Evolutionary conservation across 148 eudicot genomes (phyloP).

Genomic region (Vaccinium macrocarpon): DNA sequence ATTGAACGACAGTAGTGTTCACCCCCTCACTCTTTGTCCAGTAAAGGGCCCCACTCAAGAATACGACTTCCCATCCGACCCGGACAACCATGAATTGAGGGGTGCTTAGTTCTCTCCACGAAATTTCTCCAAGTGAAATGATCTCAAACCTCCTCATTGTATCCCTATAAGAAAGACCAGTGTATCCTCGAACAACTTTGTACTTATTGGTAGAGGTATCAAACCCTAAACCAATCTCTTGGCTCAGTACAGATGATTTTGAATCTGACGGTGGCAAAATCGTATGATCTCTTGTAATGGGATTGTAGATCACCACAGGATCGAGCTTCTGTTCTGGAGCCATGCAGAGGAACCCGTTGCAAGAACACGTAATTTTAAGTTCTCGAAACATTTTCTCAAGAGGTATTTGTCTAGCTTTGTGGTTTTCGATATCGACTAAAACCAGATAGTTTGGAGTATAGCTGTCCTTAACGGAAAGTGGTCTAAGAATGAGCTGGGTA

Average conservation of each 20-base stretch:
- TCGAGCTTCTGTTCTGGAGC: background rate
- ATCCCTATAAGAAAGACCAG: too few relatives aligned
- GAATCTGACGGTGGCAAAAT: background rate
- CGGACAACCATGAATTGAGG: background rate
- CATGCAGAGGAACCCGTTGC: slow-evolving; percentile 16
- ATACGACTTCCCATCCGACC: background rate
- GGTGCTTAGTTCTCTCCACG: slow-evolving; percentile 9
- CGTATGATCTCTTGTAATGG: background rate
- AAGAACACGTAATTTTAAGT: slow-evolving; percentile 14
- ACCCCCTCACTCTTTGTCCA: background rate
- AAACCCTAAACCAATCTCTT: slow-evolving; percentile 7
- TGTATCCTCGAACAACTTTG: slow-evolving; percentile 15
- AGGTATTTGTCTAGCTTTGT: slow-evolving; percentile 1
- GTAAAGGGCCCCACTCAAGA: slow-evolving; percentile 6
- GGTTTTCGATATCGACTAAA: slow-evolving; percentile 11
- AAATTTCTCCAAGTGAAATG: slow-evolving; percentile 10
- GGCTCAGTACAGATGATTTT: background rate
- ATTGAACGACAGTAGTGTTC: background rate
- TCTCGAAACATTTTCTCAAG: background rate
- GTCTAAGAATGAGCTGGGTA: background rate
- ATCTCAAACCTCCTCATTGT: background rate
- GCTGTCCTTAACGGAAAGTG: background rate
- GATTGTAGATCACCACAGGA: slow-evolving; percentile 17
- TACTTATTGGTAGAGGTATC: slow-evolving; percentile 11
- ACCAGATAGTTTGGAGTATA: background rate